These are phyloP conservation scores for Sisymbrium irio DNA, from an alignment of 345 rosid genomes.

Conservation along the genomic window DNA sequence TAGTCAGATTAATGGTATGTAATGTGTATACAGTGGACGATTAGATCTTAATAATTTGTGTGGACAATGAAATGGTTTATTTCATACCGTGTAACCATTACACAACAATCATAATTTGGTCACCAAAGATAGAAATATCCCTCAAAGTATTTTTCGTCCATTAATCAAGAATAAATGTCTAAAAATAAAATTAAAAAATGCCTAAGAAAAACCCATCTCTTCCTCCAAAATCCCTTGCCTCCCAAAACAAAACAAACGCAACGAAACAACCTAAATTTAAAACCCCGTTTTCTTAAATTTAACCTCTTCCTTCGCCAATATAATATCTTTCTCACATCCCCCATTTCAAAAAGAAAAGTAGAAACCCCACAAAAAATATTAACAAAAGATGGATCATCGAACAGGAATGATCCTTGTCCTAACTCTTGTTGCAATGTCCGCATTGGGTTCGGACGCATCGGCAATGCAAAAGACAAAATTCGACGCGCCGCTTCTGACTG, in stretches of 20 bases:
- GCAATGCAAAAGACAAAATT: slow-evolving; percentile 31
- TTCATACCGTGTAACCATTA: not conserved
- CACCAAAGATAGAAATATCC: slow-evolving; percentile 30
- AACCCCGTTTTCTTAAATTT: slow-evolving; percentile 29
- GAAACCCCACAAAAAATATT: not conserved
- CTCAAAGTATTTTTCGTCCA: slow-evolving; percentile 18
- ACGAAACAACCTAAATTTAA: slow-evolving; percentile 26
- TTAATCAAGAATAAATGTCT: slow-evolving; percentile 11
- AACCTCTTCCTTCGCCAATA: slow-evolving; percentile 31
- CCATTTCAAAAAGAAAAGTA: slow-evolving; percentile 19
- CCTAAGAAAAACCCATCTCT: slow-evolving; percentile 3
- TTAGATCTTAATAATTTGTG: not conserved
- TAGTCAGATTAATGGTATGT: not conserved
- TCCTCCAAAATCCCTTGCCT: slow-evolving; percentile 25
- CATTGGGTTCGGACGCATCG: slow-evolving; percentile 33
- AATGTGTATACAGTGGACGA: not conserved
- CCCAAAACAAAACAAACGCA: slow-evolving; percentile 31
- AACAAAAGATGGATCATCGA: slow-evolving; percentile 15
- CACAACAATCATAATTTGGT: not conserved
- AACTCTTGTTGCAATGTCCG: slow-evolving; percentile 13
- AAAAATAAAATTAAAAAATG: slow-evolving; percentile 7
- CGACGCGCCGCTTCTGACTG: slow-evolving; percentile 66
- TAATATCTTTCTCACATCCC: slow-evolving; percentile 10
- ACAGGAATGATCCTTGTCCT: slow-evolving; percentile 26
- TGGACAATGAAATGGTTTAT: not conserved